phyloP scores from a whole-genome alignment of 768 basidiomycete genomes.

The Termitomyces sp. region DNA sequence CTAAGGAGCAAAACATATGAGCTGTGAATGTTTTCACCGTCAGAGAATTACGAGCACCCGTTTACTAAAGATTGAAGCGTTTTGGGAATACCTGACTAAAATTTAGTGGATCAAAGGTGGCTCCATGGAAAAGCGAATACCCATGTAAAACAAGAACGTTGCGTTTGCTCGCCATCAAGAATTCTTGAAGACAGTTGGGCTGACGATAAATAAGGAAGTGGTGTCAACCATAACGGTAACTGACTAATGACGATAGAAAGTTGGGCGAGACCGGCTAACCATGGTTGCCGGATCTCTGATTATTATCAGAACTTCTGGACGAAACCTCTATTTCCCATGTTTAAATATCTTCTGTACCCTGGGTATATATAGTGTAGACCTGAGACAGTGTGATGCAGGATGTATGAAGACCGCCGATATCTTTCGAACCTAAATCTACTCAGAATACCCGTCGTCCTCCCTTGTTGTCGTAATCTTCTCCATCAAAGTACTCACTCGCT shows the following conservation, averaged over 20 bases:
- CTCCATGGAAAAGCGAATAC: conserved; percentile 17
- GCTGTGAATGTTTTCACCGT: background rate
- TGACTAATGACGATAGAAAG: background rate
- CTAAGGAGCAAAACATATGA: conserved; percentile 25
- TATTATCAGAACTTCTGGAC: background rate
- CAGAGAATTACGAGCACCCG: conserved; percentile 33
- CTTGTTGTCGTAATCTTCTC: conserved; percentile 56
- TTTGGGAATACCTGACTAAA: conserved; percentile 59
- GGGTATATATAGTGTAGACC: background rate
- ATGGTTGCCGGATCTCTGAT: background rate
- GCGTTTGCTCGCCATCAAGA: conserved; percentile 17
- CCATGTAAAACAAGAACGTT: conserved; percentile 38
- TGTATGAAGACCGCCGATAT: background rate
- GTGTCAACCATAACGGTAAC: conserved; percentile 1
- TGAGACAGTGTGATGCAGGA: background rate
- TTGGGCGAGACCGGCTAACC: background rate
- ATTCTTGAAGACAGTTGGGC: background rate
- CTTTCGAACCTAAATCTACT: conserved; percentile 29
- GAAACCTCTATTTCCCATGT: background rate
- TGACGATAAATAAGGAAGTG: background rate
- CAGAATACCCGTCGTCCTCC: conserved; percentile 63
- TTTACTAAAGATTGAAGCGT: conserved; percentile 64
- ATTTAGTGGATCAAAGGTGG: background rate
- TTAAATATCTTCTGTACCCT: background rate
- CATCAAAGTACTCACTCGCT: conserved; percentile 71